phyloP scores from a whole-genome alignment of 2,329 filamentous ascomycete genomes.

The Fusarium temperatum region DNA sequence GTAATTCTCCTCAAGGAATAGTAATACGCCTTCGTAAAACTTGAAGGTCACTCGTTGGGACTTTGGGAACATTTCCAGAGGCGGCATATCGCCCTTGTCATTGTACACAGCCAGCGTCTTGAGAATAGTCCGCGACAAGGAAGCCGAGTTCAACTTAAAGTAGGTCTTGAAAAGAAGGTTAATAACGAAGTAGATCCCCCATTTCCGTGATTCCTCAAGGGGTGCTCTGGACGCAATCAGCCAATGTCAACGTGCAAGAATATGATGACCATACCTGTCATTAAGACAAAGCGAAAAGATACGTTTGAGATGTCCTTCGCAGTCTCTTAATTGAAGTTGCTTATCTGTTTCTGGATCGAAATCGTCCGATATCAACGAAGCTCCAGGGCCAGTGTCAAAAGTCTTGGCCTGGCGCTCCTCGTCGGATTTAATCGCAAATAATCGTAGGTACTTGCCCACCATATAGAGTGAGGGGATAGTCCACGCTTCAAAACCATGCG shows the following conservation, averaged over 20 bases:
- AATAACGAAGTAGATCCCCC: constrained; percentile 95
- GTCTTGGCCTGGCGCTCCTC: constrained; percentile 62
- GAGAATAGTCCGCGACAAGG: constrained; percentile 89
- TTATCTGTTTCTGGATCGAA: constrained; percentile 79
- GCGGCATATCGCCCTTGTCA: constrained; percentile 79
- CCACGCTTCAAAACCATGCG: constrained; percentile 83
- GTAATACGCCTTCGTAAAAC: constrained; percentile 94
- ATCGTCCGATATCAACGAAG: constrained; percentile 76
- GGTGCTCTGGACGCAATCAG: constrained; percentile 62
- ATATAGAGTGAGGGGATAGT: constrained; percentile 91
- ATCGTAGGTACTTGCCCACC: constrained; percentile 83
- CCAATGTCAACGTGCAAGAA: background rate
- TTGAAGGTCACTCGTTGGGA: constrained; percentile 95
- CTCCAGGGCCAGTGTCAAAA: constrained; percentile 49
- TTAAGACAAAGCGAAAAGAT: constrained; percentile 91
- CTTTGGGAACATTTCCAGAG: constrained; percentile 81
- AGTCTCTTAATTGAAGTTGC: constrained; percentile 88
- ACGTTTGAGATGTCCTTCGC: constrained; percentile 87
- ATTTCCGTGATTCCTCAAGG: constrained; percentile 91
- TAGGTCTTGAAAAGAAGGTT: constrained; percentile 98
- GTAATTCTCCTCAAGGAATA: constrained; percentile 95
- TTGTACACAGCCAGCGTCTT: constrained; percentile 80
- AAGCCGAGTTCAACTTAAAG: constrained; percentile 91
- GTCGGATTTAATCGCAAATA: constrained; percentile 92
- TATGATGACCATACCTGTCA: constrained; percentile 71